Percentiles rank a stretch among this genome's conserved stretches.
Evolutionary conservation across 805 yeast species (phyloP).

Genomic region (Candida arabinofermentans): DNA sequence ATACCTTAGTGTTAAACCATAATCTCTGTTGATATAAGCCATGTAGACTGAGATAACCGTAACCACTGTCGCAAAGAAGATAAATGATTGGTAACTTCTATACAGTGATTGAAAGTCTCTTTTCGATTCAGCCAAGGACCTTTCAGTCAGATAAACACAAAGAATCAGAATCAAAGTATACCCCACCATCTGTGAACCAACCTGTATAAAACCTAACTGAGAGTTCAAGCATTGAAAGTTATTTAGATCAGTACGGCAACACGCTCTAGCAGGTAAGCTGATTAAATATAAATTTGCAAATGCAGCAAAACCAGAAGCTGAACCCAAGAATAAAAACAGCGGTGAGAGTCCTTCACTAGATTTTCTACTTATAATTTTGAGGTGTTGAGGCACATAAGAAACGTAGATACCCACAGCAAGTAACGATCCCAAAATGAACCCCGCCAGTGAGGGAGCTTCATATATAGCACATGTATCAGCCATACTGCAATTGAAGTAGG

Average conservation of each 20-base stretch:
- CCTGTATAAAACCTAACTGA: constrained; percentile 63
- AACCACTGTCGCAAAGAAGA: constrained; percentile 34
- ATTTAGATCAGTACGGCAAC: constrained; percentile 46
- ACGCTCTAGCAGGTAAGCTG: constrained; percentile 54
- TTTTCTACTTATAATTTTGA: constrained; percentile 49
- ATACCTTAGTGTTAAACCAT: constrained; percentile 28
- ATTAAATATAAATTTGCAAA: constrained; percentile 62
- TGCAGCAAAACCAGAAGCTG: constrained; percentile 64
- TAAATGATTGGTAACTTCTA: constrained; percentile 38
- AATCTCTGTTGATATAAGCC: constrained; percentile 17
- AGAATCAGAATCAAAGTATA: constrained; percentile 54
- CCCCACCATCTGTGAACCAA: constrained; percentile 57
- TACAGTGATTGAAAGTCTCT: constrained; percentile 40
- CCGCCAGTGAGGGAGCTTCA: constrained; percentile 45
- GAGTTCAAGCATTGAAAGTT: constrained; percentile 62
- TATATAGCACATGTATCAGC: constrained; percentile 36
- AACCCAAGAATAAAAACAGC: constrained; percentile 64
- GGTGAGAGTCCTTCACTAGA: constrained; percentile 81
- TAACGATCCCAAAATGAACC: constrained; percentile 44
- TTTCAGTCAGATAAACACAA: constrained; percentile 45
- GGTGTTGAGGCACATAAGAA: constrained; percentile 76
- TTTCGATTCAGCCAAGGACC: constrained; percentile 44
- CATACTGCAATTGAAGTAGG: neutral
- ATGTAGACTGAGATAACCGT: constrained; percentile 33
- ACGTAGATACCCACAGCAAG: constrained; percentile 64